These are phyloP conservation scores for Colletotrichum navitas DNA, from an alignment of 2,329 filamentous ascomycete species.

Conservation along the genomic window DNA sequence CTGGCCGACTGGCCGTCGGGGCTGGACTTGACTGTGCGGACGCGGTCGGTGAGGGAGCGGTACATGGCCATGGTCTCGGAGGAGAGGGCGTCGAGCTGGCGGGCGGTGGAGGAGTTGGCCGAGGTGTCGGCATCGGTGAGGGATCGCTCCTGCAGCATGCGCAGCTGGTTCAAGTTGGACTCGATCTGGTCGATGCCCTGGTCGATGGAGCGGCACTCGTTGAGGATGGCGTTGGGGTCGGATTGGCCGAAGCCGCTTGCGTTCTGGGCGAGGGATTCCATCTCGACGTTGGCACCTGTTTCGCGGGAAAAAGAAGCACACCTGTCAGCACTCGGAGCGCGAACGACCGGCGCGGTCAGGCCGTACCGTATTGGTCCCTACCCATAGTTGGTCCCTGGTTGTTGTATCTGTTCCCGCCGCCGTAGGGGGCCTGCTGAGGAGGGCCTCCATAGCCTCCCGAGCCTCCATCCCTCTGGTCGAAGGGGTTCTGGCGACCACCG, in stretches of 20 bases:
- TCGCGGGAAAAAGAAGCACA: neutral
- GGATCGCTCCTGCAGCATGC: conserved; percentile 76
- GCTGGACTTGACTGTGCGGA: conserved; percentile 86
- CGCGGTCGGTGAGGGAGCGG: conserved; percentile 80
- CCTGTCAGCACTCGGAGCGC: conserved; percentile 23
- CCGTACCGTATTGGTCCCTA: conserved; percentile 39
- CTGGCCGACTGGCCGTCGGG: conserved; percentile 79
- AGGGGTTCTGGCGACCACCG: conserved; percentile 68
- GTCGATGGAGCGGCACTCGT: conserved; percentile 87
- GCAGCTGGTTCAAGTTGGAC: conserved; percentile 77
- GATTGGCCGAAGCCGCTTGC: conserved; percentile 59
- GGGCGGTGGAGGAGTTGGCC: conserved; percentile 72
- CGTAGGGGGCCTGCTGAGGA: conserved; percentile 44
- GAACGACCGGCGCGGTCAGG: conserved; percentile 32
- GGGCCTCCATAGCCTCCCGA: conserved; percentile 47
- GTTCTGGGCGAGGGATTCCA: conserved; percentile 73
- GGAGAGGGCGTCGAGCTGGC: conserved; percentile 79
- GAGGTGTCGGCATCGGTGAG: conserved; percentile 82
- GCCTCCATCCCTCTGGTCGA: conserved; percentile 64
- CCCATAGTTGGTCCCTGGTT: conserved; percentile 44
- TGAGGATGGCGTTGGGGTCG: conserved; percentile 83
- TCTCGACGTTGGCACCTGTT: conserved; percentile 72
- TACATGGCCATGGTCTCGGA: conserved; percentile 87
- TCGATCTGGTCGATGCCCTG: conserved; percentile 81
- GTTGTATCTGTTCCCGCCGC: conserved; percentile 44